Evolutionary conservation across 345 rosid genomes (phyloP), one percentile per base, ranked within the genome.

Genomic region (Ceriops decandra): DNA sequence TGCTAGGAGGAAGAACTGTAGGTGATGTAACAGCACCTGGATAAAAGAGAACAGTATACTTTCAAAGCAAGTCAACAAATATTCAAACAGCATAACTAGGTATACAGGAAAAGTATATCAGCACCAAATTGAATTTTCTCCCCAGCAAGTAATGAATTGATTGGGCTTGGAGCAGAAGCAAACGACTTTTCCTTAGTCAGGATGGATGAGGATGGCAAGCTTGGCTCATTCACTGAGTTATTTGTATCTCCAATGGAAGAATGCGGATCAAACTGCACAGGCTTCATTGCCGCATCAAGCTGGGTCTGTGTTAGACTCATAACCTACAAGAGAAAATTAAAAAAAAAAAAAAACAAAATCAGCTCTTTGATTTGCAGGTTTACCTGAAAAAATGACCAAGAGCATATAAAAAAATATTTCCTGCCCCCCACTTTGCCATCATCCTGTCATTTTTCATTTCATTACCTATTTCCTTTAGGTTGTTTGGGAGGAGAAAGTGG

Each of bases 81-180:
- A 66, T 33, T 36, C 53, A 22, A 69, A 67, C 38, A 52, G 58
- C 24, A 22, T 22, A 54, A 15, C 64, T 58, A 2, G 30, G 26
- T 49, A 15, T 6, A 49, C 56, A 72, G 57, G 54, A 72, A 10
- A 73, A 68, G 30, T 42, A 31, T 27, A 71, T 64, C 70, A 91
- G 73, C 82, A 95, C 98, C 99, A 72, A 95, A 92, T 77, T 95
- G 98, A 82, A 95, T 92, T 77, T 90, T 95, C 75, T 91, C 96
- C 76, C 97, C 99, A 1, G 91, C 92, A 71, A 95, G 97, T 73
- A 91, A 82, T 68, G 97, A 90, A 72, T 85, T 86, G 62, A 91
- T 73, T 75, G 97, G 95, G 76, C 86, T 85, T 22, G 87, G 77
- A 68, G 83, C 61, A 61, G 96, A 85, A 66, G 90, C 73, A 79